Percentiles rank a stretch among this genome's conserved stretches.
These are phyloP conservation scores for Aspergillus ustus DNA, from an alignment of 2,329 filamentous ascomycete genomes.

Conservation along the genomic window DNA sequence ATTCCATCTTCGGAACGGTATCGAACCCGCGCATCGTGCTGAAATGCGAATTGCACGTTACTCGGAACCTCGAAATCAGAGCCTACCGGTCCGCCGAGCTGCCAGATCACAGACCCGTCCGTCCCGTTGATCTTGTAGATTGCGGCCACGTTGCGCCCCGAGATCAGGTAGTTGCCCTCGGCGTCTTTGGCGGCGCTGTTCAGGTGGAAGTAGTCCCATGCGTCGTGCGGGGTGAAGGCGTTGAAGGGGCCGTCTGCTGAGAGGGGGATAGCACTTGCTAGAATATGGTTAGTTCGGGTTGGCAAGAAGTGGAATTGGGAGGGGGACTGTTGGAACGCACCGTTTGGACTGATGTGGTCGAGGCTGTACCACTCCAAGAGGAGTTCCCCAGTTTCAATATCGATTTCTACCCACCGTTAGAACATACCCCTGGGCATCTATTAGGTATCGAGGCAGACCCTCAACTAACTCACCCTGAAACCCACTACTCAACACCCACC, in stretches of 20 bases:
- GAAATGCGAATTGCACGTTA: not conserved
- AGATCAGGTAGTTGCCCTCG: constrained; percentile 55
- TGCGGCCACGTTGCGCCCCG: constrained; percentile 47
- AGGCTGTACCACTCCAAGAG: constrained; percentile 65
- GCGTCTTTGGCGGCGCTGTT: constrained; percentile 48
- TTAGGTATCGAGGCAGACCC: not conserved
- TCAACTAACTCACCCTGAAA: constrained; percentile 51
- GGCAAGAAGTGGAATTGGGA: not conserved
- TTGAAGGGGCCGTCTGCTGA: constrained; percentile 49
- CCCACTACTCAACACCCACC: constrained; percentile 61
- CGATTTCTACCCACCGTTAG: constrained; percentile 33
- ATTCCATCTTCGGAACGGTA: not conserved
- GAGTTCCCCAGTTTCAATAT: constrained; percentile 59
- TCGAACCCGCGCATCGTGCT: constrained; percentile 4
- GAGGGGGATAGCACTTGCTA: constrained; percentile 53
- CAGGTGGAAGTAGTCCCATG: constrained; percentile 59
- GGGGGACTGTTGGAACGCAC: constrained; percentile 34
- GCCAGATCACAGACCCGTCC: constrained; percentile 7
- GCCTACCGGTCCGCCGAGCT: not conserved
- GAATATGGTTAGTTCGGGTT: constrained; percentile 18
- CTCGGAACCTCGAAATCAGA: constrained; percentile 1
- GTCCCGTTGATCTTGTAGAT: constrained; percentile 8
- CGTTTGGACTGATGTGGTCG: constrained; percentile 58
- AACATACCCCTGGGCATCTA: not conserved
- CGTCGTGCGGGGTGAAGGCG: constrained; percentile 41